phyloP scores from a whole-genome alignment of 31 red algal genomes.

The Odonthalia washingtoniensis region DNA sequence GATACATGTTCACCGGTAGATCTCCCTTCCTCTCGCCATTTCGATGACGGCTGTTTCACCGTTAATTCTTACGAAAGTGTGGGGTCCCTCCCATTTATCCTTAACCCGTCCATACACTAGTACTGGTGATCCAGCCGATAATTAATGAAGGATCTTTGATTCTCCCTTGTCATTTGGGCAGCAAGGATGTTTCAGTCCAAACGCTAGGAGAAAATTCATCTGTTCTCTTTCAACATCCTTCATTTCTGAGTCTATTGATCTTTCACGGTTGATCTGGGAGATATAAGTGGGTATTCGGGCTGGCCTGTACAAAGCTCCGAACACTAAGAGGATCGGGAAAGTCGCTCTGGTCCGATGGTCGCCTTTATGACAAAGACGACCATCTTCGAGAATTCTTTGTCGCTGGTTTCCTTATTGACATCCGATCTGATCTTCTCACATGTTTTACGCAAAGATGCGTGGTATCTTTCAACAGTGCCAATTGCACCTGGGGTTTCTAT shows the following conservation, averaged over 20 bases:
- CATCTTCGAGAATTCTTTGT: not conserved
- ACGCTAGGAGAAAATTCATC: not conserved
- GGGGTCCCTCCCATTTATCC: not conserved
- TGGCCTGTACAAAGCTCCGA: conserved; percentile 27
- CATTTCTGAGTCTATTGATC: not conserved
- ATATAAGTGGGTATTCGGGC: not conserved
- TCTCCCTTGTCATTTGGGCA: not conserved
- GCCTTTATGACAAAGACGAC: conserved; percentile 32
- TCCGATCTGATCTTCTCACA: not conserved
- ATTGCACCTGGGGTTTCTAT: conserved; percentile 30
- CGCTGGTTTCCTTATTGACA: not conserved
- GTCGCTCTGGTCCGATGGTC: conserved; percentile 37
- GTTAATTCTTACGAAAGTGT: conserved; percentile 3
- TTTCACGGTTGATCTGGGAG: conserved; percentile 9
- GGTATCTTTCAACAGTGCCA: conserved; percentile 41
- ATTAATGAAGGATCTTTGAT: not conserved
- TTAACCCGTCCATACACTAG: not conserved
- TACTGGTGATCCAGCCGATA: conserved; percentile 5
- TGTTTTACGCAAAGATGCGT: conserved; percentile 17
- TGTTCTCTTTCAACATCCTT: not conserved
- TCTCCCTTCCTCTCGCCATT: too few species aligned
- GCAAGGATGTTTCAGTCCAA: not conserved
- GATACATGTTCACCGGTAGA: not conserved
- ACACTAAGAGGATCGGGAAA: conserved; percentile 31
- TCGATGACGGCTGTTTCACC: not conserved